These are phyloP conservation scores for Porpolomopsis calyptriformis DNA, from an alignment of 768 basidiomycete species.

Conservation along the genomic window DNA sequence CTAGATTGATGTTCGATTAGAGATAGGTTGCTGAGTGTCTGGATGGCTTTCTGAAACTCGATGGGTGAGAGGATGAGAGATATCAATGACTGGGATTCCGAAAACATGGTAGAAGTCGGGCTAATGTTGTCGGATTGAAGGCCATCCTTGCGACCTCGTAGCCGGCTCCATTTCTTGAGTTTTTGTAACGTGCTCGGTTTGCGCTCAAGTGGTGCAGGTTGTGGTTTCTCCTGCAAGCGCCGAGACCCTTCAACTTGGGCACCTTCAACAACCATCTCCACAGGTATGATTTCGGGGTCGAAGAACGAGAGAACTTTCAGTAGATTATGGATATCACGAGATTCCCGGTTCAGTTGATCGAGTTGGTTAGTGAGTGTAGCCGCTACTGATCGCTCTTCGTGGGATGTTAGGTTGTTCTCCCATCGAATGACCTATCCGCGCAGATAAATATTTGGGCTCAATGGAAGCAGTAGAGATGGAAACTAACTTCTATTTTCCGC, in stretches of 20 bases:
- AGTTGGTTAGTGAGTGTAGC: background rate
- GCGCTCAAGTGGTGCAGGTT: background rate
- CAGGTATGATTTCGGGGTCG: constrained; percentile 1
- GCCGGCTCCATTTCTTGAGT: background rate
- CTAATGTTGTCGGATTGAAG: background rate
- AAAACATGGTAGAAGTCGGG: background rate
- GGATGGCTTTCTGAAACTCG: background rate
- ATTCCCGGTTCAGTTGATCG: background rate
- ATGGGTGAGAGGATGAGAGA: background rate
- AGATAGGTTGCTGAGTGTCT: background rate
- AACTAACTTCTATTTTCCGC: background rate
- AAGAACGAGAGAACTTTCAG: background rate
- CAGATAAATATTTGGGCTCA: background rate
- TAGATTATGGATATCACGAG: background rate
- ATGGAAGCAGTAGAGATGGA: background rate
- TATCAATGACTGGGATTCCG: background rate
- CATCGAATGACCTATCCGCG: background rate
- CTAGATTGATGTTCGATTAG: background rate
- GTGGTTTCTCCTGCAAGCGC: background rate
- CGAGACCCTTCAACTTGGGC: background rate
- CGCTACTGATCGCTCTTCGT: constrained; percentile 1
- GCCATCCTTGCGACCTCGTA: background rate
- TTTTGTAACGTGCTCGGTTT: background rate
- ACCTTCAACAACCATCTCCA: background rate
- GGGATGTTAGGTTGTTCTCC: background rate